Conservation (phyloP, 78 protist species). For the Planoprotostelium fungivorum region DNA sequence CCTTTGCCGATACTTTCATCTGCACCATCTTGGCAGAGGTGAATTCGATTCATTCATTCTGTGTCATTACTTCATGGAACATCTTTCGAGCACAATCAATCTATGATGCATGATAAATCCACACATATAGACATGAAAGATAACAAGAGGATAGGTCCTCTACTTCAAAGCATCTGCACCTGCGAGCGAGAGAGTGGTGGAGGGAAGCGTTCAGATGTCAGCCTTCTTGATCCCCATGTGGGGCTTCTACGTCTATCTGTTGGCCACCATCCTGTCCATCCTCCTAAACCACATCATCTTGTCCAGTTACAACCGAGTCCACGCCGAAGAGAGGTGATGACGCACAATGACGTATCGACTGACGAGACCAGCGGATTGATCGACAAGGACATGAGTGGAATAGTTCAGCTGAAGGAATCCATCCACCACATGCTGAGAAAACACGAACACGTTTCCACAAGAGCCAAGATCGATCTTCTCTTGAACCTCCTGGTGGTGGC, state of each 20-base stretch:
- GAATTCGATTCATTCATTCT: background rate
- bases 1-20: background rate
- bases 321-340: background rate
- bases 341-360: too few species aligned
- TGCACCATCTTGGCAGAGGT: background rate
- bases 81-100: background rate
- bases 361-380: too few species aligned
- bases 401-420: too few species aligned
- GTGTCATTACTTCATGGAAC: too few species aligned
- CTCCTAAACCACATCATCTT: background rate
- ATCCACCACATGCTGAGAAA: too few species aligned
- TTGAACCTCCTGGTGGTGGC: too few species aligned
- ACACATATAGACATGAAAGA: background rate
- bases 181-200: background rate
- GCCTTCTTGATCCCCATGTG: background rate
- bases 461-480: too few species aligned
- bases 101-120: background rate
- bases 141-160: too few species aligned
- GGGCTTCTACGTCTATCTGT: background rate
- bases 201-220: background rate
- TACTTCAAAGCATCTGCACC: background rate
- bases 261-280: background rate
- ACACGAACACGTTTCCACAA: too few species aligned
- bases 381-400: too few species aligned
- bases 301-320: background rate